Percentiles rank a stretch among this genome's conserved stretches.
phyloP scores from a whole-genome alignment of 2,329 filamentous ascomycete species.

The Ascochyta pisi region DNA sequence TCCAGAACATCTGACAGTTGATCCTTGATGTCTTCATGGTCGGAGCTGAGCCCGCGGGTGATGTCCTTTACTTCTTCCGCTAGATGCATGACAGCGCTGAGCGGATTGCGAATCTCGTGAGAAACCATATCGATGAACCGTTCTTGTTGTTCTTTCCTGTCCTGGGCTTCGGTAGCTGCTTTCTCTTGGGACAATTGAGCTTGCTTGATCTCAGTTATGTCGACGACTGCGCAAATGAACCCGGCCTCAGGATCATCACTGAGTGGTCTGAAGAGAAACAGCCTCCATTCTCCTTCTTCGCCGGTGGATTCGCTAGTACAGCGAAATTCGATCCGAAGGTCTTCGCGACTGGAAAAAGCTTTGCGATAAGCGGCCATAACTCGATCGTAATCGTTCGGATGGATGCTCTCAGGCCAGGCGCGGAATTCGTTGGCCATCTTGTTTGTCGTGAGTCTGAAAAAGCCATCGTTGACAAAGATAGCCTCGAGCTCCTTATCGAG shows the following conservation, averaged over 20 bases:
- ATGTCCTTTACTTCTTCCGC: slow-evolving; percentile 53
- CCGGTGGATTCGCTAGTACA: slow-evolving; percentile 44
- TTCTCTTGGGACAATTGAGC: slow-evolving; percentile 52
- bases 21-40: slow-evolving; percentile 23
- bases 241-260: slow-evolving; percentile 52
- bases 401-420: slow-evolving; percentile 56
- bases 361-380: slow-evolving; percentile 54
- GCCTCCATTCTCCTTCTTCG: slow-evolving; percentile 48
- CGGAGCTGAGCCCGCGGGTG: slow-evolving; percentile 31
- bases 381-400: slow-evolving; percentile 53
- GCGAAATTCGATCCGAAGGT: slow-evolving; percentile 53
- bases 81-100: slow-evolving; percentile 51
- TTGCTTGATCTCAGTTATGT: slow-evolving; percentile 55
- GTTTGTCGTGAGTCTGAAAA: slow-evolving; percentile 55
- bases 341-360: slow-evolving; percentile 48
- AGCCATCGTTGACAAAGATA: slow-evolving; percentile 56
- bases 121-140: slow-evolving; percentile 56
- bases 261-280: slow-evolving; percentile 53
- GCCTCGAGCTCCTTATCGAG: slow-evolving; percentile 54
- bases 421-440: slow-evolving; percentile 50
- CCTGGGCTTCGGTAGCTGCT: slow-evolving; percentile 52
- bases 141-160: slow-evolving; percentile 55
- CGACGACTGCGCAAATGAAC: slow-evolving; percentile 56
- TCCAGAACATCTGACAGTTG: slow-evolving; percentile 43
- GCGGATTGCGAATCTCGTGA: slow-evolving; percentile 51